Conservation (phyloP, 345 rosid species). For the Gossypium turneri region DNA sequence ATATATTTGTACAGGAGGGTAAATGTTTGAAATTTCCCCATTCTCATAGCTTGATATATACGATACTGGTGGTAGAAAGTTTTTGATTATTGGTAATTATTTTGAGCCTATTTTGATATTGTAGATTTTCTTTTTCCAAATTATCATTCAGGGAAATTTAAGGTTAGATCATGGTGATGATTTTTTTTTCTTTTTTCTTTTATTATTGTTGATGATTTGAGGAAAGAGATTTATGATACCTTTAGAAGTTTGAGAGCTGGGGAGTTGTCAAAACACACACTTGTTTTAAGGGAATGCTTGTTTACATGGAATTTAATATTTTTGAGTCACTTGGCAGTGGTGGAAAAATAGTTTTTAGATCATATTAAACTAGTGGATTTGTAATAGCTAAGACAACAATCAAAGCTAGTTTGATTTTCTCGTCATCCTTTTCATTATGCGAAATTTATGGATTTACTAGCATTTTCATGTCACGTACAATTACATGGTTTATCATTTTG, state of each 20-base stretch:
- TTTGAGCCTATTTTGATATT: neutral
- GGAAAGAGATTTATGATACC: neutral
- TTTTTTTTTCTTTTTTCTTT: neutral
- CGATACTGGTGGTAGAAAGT: neutral
- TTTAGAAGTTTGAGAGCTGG: neutral
- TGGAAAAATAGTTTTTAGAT: neutral
- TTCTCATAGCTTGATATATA: neutral
- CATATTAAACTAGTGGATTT: neutral
- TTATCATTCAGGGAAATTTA: neutral
- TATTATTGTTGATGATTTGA: neutral
- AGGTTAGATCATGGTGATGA: neutral
- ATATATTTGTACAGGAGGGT: neutral
- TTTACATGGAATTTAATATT: neutral
- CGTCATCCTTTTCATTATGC: neutral
- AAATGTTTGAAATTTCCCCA: neutral
- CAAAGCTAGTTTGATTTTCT: neutral
- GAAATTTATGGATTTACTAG: neutral
- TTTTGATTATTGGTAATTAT: neutral
- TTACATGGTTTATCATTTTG: constrained; percentile 6
- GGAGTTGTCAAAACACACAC: neutral
- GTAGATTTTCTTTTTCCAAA: neutral
- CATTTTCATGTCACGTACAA: too few species aligned
- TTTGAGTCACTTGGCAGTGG: neutral
- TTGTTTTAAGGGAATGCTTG: constrained; percentile 7
- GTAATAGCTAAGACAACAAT: neutral